Base-by-base conservation (phyloP, 1,284 basidiomycete species). In the Agroathelia rolfsii region DNA sequence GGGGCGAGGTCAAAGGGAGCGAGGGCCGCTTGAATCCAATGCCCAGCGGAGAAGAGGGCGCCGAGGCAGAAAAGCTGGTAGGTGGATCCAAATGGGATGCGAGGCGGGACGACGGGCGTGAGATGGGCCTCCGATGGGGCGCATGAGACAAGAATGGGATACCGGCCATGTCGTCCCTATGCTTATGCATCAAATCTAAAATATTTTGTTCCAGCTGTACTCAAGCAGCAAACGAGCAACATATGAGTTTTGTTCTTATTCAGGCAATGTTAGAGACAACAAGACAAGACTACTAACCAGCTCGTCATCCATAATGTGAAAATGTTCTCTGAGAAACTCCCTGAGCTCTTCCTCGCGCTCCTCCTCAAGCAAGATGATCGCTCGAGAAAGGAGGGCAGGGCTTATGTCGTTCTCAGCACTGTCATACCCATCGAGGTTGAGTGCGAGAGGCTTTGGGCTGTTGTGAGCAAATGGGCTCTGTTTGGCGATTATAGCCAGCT, bases 271-370 rank as follows among this genome's bases (percentile, higher is more conserved):
- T 49, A 11, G 51, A 55, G n/a, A 24, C 11, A 18, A 32, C 28
- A n/a, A 32, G 16, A 6, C 28, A 27, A 11, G 18, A 49, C 59
- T 14, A 52, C 66, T 49, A 41, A 89, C 87, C 55, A 74, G 74
- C 46, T 83, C 80, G 41, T 82, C 76, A 47, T 86, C 72, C 44
- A 86, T 72, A n/a, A n/a, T n/a, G 5, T 67, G 69, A 47, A 80
- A 83, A 24, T 69, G 73, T 19, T 69, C 66, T 52, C 74, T 82
- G 38, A 94, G 66, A 19, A 88, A 47, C 2, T 55, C 48, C 59
- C 90, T 90, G 48, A 93, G 71, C 35, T 78, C 74, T 39, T 93
- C 89, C 55, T 92, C 88, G 39, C 81, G 74, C 54, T 94, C 89
- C 37, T 78, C 72, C 28, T 73, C 72, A 28, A 94, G 69, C 30